These are phyloP conservation scores for Brassica incana DNA, from an alignment of 345 rosid species.

Conservation along the genomic window DNA sequence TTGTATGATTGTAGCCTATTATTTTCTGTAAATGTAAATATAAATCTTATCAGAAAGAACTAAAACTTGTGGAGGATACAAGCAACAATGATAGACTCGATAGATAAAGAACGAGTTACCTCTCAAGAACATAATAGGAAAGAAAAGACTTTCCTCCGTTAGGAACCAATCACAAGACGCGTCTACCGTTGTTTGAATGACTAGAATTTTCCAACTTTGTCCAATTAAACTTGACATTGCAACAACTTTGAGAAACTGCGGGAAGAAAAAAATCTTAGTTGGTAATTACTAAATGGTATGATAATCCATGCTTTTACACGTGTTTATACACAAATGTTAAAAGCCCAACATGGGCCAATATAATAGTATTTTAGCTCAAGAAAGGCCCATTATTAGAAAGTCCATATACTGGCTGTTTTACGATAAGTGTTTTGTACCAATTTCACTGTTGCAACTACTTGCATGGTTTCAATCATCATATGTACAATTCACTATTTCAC, in stretches of 20 bases:
- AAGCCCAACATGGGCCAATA: background rate
- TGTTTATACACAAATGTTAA: background rate
- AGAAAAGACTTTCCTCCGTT: background rate
- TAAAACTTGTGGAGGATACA: background rate
- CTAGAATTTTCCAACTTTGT: background rate
- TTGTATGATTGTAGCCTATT: slow-evolving; percentile 44
- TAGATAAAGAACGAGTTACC: slow-evolving; percentile 39
- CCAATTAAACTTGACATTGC: background rate
- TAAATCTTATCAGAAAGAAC: background rate
- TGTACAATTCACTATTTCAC: background rate
- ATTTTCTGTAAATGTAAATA: slow-evolving; percentile 42
- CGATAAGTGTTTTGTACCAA: background rate
- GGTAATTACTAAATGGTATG: background rate
- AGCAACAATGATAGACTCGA: slow-evolving; percentile 7
- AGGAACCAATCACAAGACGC: background rate
- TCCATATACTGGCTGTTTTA: background rate
- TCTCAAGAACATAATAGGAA: slow-evolving; percentile 40
- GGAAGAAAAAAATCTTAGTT: background rate
- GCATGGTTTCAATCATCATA: background rate
- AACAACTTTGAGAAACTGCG: background rate
- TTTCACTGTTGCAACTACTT: background rate
- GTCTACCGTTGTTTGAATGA: background rate
- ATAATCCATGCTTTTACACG: slow-evolving; percentile 5
- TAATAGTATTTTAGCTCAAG: background rate
- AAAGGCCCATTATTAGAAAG: slow-evolving; percentile 11